Evolutionary conservation across 2,329 filamentous ascomycete genomes (phyloP).

Genomic region (Rutstroemia sp.): DNA sequence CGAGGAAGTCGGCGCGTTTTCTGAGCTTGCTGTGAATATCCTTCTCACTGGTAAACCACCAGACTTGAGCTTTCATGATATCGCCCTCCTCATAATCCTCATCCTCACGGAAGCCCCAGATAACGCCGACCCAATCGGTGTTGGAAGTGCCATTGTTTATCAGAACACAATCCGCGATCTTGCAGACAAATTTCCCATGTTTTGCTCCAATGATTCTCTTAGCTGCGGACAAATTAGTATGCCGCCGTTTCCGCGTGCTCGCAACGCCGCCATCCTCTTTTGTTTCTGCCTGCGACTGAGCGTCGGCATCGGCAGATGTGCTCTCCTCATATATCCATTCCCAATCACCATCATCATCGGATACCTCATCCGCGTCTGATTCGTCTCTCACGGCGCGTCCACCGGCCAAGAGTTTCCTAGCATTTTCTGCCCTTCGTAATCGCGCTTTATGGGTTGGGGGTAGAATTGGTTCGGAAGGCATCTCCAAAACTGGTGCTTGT

Average conservation of each 20-base stretch:
- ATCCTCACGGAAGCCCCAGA: constrained; percentile 71
- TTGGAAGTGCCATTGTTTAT: constrained; percentile 81
- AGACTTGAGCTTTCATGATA: constrained; percentile 43
- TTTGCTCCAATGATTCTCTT: constrained; percentile 64
- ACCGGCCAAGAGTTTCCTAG: constrained; percentile 33
- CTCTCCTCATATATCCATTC: constrained; percentile 59
- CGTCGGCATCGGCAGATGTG: neutral
- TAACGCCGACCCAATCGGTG: constrained; percentile 87
- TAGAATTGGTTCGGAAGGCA: constrained; percentile 22
- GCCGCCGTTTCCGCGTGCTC: constrained; percentile 15
- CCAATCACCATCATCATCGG: constrained; percentile 63
- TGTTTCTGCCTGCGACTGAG: neutral
- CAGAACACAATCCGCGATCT: constrained; percentile 74
- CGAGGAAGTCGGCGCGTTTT: constrained; percentile 72
- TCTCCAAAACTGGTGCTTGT: constrained; percentile 12
- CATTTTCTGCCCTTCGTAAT: constrained; percentile 30
- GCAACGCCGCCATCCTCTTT: constrained; percentile 14
- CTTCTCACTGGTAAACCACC: constrained; percentile 88
- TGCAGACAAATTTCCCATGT: constrained; percentile 75
- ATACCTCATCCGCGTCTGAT: constrained; percentile 78
- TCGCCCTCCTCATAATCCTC: constrained; percentile 68
- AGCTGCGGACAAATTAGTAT: constrained; percentile 21
- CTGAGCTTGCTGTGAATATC: constrained; percentile 80
- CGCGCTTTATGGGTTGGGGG: constrained; percentile 10
- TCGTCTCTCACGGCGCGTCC: constrained; percentile 48